These are phyloP conservation scores for Gymnopilus junonius DNA, from an alignment of 768 basidiomycete species.

Conservation along the genomic window DNA sequence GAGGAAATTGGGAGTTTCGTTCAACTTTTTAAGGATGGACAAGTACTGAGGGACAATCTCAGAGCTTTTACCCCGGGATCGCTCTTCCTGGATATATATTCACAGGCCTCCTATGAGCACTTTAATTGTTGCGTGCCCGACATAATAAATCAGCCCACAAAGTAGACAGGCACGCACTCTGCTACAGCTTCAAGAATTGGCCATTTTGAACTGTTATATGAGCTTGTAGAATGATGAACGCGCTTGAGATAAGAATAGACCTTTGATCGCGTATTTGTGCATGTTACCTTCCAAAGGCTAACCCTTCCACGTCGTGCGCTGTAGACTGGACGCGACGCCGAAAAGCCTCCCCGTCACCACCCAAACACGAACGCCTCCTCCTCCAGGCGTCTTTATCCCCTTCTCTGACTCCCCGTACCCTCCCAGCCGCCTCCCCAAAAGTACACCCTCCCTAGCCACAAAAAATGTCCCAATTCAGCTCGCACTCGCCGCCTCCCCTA, in stretches of 20 bases:
- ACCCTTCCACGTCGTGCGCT: conserved; percentile 18
- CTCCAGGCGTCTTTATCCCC: background rate
- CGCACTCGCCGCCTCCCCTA: conserved; percentile 74
- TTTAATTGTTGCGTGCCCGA: too few relatives aligned
- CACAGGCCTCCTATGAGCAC: too few relatives aligned
- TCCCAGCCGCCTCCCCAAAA: background rate
- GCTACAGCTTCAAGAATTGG: too few relatives aligned
- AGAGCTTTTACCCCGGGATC: too few relatives aligned
- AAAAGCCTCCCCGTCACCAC: background rate
- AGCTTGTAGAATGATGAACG: too few relatives aligned
- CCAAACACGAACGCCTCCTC: background rate
- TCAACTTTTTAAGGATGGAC: too few relatives aligned
- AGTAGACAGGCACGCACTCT: too few relatives aligned
- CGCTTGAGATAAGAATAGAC: background rate
- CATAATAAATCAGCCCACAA: too few relatives aligned
- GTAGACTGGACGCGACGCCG: conserved; percentile 5
- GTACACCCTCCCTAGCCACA: background rate
- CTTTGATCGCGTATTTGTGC: conserved; percentile 4
- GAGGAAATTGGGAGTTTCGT: too few relatives aligned
- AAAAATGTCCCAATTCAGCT: conserved; percentile 34
- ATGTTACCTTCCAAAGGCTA: conserved; percentile 14
- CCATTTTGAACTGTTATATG: too few relatives aligned
- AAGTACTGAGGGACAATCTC: too few relatives aligned
- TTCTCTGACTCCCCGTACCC: background rate
- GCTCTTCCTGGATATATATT: too few relatives aligned